These are phyloP conservation scores for Cadophora luteo-olivacea DNA, from an alignment of 2,329 filamentous ascomycete species.

Conservation along the genomic window DNA sequence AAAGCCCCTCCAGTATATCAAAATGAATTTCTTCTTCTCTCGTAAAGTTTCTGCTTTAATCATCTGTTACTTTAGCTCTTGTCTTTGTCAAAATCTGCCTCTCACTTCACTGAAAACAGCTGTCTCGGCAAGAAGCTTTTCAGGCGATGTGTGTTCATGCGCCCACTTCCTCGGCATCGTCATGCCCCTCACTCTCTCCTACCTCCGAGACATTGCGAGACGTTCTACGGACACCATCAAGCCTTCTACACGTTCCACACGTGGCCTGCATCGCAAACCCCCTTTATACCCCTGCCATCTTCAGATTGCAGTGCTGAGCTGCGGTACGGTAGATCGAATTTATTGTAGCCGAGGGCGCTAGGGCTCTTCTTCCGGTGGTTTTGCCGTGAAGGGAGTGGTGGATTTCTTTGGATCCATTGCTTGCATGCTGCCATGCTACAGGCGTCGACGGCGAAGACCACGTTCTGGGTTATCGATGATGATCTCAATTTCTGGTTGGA, in stretches of 20 bases:
- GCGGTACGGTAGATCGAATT: not conserved
- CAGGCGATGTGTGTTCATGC: not conserved
- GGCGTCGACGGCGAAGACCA: not conserved
- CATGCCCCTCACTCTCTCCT: not conserved
- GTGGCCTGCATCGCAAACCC: not conserved
- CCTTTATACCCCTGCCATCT: not conserved
- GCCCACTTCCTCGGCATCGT: not conserved
- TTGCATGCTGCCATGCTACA: not conserved
- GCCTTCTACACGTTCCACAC: constrained; percentile 1
- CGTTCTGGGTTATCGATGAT: not conserved
- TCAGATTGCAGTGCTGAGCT: not conserved
- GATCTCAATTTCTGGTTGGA: constrained; percentile 8
- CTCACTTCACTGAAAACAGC: not conserved
- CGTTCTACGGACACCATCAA: not conserved
- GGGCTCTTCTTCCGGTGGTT: not conserved
- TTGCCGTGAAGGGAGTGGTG: not conserved
- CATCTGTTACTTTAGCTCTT: too few species aligned
- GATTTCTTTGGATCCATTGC: not conserved
- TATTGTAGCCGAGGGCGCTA: constrained; percentile 8
- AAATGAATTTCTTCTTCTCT: too few species aligned
- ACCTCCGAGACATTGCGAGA: constrained; percentile 16
- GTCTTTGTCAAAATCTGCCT: not conserved
- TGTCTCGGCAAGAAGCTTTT: constrained; percentile 8
- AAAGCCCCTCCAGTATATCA: too few species aligned
- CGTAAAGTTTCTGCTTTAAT: too few species aligned